These are phyloP conservation scores for Fraxinus ornus DNA, from an alignment of 305 asterid species.

Conservation along the genomic window DNA sequence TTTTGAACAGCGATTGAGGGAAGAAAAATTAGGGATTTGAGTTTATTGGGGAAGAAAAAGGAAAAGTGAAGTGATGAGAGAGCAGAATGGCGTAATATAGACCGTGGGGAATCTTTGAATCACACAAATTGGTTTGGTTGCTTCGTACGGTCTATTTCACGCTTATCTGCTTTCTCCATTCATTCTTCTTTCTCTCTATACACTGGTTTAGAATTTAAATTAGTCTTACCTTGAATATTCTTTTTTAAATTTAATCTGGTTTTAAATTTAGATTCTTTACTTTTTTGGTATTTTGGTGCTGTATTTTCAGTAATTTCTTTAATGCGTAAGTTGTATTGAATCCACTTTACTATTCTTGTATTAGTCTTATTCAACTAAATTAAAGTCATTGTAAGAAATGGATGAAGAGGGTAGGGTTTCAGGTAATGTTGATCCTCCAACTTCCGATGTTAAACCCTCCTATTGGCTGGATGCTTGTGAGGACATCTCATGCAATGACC, in stretches of 20 bases:
- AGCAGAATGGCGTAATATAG: constrained; percentile 73
- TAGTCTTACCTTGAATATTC: not conserved
- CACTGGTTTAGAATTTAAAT: not conserved
- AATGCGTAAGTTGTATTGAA: not conserved
- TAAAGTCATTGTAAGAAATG: constrained; percentile 29
- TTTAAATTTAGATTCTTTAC: not conserved
- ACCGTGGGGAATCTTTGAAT: constrained; percentile 66
- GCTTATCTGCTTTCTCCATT: constrained; percentile 68
- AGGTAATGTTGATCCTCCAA: constrained; percentile 28
- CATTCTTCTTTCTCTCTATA: constrained; percentile 35
- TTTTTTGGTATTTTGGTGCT: not conserved
- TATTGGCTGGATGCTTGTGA: constrained; percentile 94
- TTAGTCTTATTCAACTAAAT: not conserved
- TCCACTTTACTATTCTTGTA: not conserved
- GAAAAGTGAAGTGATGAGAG: constrained; percentile 51
- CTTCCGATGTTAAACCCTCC: constrained; percentile 51
- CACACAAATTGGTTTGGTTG: constrained; percentile 47
- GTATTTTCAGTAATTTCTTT: not conserved
- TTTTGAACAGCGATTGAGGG: not conserved
- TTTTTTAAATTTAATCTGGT: not conserved
- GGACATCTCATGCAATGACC: constrained; percentile 72
- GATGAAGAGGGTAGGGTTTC: constrained; percentile 51
- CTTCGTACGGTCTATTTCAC: constrained; percentile 70
- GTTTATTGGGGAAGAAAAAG: constrained; percentile 31
- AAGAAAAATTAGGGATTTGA: constrained; percentile 38